These are phyloP conservation scores for Aspergillus puulaauensis DNA, from an alignment of 2,329 filamentous ascomycete species.

Conservation along the genomic window DNA sequence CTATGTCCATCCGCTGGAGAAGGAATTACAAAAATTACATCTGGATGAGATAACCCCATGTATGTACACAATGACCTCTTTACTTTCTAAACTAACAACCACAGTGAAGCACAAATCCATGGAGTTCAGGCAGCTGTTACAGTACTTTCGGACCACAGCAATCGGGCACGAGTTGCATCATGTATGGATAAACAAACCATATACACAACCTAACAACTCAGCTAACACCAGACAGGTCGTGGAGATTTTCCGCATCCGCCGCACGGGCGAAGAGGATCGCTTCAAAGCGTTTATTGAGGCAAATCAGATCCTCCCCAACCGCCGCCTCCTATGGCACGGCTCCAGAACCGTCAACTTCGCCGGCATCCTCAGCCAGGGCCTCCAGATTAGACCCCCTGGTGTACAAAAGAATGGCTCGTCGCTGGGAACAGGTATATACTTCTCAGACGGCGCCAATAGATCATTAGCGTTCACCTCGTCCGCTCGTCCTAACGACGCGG, in stretches of 20 bases:
- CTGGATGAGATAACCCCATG: not conserved
- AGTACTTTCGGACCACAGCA: no score
- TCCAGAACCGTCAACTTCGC: not conserved
- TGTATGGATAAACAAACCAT: no score
- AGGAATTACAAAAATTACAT: not conserved
- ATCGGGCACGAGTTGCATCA: no score
- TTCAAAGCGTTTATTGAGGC: not conserved
- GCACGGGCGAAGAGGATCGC: not conserved
- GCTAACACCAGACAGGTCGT: not conserved
- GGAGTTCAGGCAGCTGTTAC: not conserved
- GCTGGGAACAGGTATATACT: not conserved
- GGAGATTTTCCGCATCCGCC: slow-evolving; percentile 2
- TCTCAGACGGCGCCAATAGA: not conserved
- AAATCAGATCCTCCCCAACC: not conserved
- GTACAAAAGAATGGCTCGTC: not conserved
- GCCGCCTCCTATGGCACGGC: not conserved
- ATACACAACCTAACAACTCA: no score
- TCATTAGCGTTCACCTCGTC: no score
- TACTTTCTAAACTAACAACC: no score
- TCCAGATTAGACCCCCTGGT: not conserved
- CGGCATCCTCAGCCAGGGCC: not conserved
- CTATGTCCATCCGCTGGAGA: not conserved
- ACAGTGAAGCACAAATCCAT: not conserved
- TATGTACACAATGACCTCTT: not conserved
- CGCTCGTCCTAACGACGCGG: no score